Evolutionary conservation across 106 monocot genomes (phyloP).

Genomic region (Allium fistulosum): DNA sequence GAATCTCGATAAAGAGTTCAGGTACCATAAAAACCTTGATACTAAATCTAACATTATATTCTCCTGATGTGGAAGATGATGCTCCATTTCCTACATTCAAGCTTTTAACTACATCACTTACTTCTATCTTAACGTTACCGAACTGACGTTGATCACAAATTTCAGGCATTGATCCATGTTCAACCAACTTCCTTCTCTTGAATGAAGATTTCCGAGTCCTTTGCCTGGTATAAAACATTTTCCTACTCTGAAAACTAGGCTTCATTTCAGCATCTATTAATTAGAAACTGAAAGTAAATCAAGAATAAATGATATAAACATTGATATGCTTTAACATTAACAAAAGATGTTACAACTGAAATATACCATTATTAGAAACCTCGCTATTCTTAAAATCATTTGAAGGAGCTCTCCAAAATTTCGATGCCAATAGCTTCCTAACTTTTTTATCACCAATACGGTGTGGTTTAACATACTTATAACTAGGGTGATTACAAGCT

Average conservation of each 20-base stretch:
- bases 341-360: too few relatives aligned
- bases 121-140: slow-evolving; percentile 18
- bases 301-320: too few relatives aligned
- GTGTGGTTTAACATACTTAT: slow-evolving; percentile 19
- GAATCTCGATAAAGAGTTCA: slow-evolving; percentile 86
- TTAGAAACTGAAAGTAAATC: slow-evolving; percentile 4
- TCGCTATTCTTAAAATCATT: slow-evolving; percentile 28
- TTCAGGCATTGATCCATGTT: slow-evolving; percentile 22
- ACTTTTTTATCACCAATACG: slow-evolving; percentile 42
- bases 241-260: slow-evolving; percentile 40
- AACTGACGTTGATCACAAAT: slow-evolving; percentile 6
- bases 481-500: slow-evolving; percentile 46
- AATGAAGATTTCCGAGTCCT: slow-evolving; percentile 52
- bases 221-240: slow-evolving; percentile 65
- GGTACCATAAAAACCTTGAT: slow-evolving; percentile 89
- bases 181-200: slow-evolving; percentile 55
- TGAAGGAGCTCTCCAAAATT: slow-evolving; percentile 46
- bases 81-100: slow-evolving; percentile 38
- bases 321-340: too few relatives aligned
- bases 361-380: slow-evolving; percentile 28
- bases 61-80: slow-evolving; percentile 34
- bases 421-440: slow-evolving; percentile 49
- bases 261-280: slow-evolving; percentile 39
- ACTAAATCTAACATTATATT: slow-evolving; percentile 54
- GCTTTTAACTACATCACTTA: slow-evolving; percentile 22